Percentiles rank a stretch among this genome's conserved stretches.
phyloP scores from a whole-genome alignment of 371 early-diverging fungal genomes.

The Rhizopus sp. region DNA sequence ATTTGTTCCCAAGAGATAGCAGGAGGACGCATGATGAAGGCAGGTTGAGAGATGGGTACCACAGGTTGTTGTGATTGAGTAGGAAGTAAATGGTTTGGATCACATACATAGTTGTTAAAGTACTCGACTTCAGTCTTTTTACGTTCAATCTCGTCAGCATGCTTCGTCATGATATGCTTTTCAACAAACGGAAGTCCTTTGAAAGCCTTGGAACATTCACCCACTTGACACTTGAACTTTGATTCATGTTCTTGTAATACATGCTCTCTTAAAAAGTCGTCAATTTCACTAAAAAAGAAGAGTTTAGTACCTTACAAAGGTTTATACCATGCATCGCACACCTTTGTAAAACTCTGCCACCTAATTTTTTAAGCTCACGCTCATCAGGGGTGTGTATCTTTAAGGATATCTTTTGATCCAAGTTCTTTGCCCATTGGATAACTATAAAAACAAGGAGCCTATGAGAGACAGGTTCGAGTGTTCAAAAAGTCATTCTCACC shows the following conservation, averaged over 20 bases:
- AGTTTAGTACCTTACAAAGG: neutral
- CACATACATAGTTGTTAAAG: conserved; percentile 88
- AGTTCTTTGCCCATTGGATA: conserved; percentile 57
- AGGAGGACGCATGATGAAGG: conserved; percentile 22
- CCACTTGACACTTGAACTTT: conserved; percentile 84
- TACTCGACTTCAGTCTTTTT: conserved; percentile 67
- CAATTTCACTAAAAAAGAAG: conserved; percentile 42
- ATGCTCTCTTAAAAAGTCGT: conserved; percentile 56
- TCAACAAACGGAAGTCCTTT: conserved; percentile 91
- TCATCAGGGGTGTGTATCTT: conserved; percentile 67
- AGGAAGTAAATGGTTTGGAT: conserved; percentile 70
- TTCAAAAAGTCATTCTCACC: conserved; percentile 9
- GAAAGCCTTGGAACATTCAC: conserved; percentile 89
- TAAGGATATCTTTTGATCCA: conserved; percentile 67
- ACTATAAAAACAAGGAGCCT: conserved; percentile 26
- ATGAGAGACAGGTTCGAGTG: neutral
- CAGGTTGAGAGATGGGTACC: conserved; percentile 11
- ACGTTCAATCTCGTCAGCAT: conserved; percentile 69
- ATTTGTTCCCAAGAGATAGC: conserved; percentile 67
- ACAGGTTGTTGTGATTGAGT: conserved; percentile 3
- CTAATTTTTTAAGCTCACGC: conserved; percentile 67
- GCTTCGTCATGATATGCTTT: conserved; percentile 91
- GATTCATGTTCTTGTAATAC: conserved; percentile 74
- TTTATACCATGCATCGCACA: conserved; percentile 36
- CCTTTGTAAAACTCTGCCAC: conserved; percentile 75